These are phyloP conservation scores for Mesostigma viride DNA, from an alignment of 139 green algal genomes.

Conservation along the genomic window DNA sequence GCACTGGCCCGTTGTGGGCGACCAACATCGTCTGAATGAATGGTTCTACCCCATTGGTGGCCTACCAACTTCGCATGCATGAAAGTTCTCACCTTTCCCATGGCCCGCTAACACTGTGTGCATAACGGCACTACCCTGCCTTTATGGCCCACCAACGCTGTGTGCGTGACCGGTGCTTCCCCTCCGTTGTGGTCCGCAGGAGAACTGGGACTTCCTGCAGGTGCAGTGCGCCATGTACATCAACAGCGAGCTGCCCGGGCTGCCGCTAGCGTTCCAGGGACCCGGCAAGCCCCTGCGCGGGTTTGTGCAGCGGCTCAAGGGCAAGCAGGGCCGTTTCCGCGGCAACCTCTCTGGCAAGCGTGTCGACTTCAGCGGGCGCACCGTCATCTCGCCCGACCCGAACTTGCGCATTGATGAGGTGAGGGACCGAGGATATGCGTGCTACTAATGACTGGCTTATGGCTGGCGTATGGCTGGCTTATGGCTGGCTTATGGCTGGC, in stretches of 20 bases:
- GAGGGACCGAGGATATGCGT: slow-evolving; percentile 36
- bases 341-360: slow-evolving; percentile 94
- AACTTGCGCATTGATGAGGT: slow-evolving; percentile 74
- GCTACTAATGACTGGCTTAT: not conserved
- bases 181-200: slow-evolving; percentile 29
- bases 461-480: not conserved
- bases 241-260: slow-evolving; percentile 85
- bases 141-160: too few species aligned
- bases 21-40: too few species aligned
- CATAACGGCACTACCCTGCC: too few species aligned
- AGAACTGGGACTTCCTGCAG: slow-evolving; percentile 96
- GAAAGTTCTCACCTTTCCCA: too few species aligned
- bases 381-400: slow-evolving; percentile 96
- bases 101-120: too few species aligned
- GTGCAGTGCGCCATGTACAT: slow-evolving; percentile 74
- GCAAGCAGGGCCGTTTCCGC: slow-evolving; percentile 93
- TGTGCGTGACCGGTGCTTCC: too few species aligned
- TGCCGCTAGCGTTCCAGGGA: slow-evolving; percentile 52
- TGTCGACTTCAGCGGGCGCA: slow-evolving; percentile 91
- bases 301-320: slow-evolving; percentile 97
- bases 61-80: too few species aligned
- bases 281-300: slow-evolving; percentile 67
- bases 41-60: too few species aligned
- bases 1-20: too few species aligned
- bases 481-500: too few species aligned